phyloP scores from a whole-genome alignment of 225 moss, liverwort and hornwort species.

The Climacium dendroides region DNA sequence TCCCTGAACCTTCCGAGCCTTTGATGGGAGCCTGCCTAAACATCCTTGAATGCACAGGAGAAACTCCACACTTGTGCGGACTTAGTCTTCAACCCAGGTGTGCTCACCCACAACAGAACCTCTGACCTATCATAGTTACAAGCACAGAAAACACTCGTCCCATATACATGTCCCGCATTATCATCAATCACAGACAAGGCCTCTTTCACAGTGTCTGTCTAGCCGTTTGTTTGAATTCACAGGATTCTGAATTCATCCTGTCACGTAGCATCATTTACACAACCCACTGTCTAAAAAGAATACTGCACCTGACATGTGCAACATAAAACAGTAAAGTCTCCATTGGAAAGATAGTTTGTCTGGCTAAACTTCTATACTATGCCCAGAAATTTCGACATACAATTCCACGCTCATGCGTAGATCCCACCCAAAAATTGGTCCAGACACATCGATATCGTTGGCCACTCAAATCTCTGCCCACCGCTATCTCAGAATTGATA shows the following conservation, averaged over 20 bases:
- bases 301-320: constrained; percentile 15
- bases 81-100: constrained; percentile 26
- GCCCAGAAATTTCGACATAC: not conserved
- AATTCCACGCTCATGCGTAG: not conserved
- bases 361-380: not conserved
- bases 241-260: constrained; percentile 1
- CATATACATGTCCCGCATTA: constrained; percentile 20
- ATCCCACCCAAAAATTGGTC: not conserved
- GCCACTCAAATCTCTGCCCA: not conserved
- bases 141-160: constrained; percentile 8
- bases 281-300: constrained; percentile 7
- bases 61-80: constrained; percentile 18
- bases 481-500: not conserved
- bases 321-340: constrained; percentile 1
- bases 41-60: constrained; percentile 18
- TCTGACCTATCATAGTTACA: constrained; percentile 20
- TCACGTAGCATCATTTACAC: not conserved
- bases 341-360: not conserved
- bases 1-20: constrained; percentile 36
- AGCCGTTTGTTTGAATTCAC: not conserved
- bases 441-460: not conserved
- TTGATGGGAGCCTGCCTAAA: constrained; percentile 16
- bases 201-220: constrained; percentile 3
- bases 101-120: constrained; percentile 17
- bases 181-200: constrained; percentile 5